Evolutionary conservation across 192 early-diverging fungal species (phyloP), one percentile per base, ranked within the genome.

Genomic region (Podila horticola): DNA sequence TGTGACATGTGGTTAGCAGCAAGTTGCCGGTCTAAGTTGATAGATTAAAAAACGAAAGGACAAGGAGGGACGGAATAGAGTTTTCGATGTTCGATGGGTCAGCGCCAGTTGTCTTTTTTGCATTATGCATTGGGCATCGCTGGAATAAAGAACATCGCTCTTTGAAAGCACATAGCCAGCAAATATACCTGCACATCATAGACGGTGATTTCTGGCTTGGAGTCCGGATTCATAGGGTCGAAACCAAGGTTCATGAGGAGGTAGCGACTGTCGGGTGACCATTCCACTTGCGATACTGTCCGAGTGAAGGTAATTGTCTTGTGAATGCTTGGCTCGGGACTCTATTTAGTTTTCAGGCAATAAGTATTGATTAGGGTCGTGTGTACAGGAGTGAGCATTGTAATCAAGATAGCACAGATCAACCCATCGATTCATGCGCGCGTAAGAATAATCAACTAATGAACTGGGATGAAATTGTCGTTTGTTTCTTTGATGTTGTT

Each of bases 221-320:
- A 51, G 6, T 70, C 55, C 3, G 41, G 62, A 19, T 20, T 3
- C 1, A 34, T 3, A 1, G 2, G 2, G 38, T 70, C 62, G 19
- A 60, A 66, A 8, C 68, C 68, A 26, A 76, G 45, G 48, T 70
- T 69, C 17, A 45, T 26, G 7, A 66, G 29, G 12, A 76, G 4
- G 29, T 70, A 70, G 24, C 60, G 58, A 57, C 74, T 76, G 31
- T 76, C 55, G 28, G 74, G 74, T n/a, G 74, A 76, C 74, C 74
- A 76, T 59, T 59, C 49, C 10, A 60, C 34, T 48, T 55, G 19
- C 12, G 45, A 59, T 13, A 70, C 31, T 49, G 74, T 59, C 0
- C 68, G 52, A 10, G 34, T 12, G 26, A 70, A 65, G 36, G 31
- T 76, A 48, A 70, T 17, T 10, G 74, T 70, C 10, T 65, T 59